These are phyloP conservation scores for Epichloe gansuensis DNA, from an alignment of 2,329 filamentous ascomycete species.

Conservation along the genomic window DNA sequence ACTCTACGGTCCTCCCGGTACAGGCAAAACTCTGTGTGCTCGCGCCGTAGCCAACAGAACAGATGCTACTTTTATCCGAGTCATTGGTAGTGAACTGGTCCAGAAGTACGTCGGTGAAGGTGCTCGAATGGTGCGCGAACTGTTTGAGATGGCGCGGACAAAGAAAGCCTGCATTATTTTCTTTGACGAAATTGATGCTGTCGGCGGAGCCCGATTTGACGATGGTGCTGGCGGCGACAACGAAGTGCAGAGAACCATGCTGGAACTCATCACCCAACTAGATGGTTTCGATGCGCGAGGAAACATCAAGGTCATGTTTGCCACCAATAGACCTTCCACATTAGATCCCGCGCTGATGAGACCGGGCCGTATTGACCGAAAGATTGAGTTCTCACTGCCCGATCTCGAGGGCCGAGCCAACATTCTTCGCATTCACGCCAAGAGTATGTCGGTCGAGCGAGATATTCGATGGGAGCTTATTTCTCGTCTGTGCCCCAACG, in stretches of 20 bases:
- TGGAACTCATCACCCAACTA: slow-evolving; percentile 93
- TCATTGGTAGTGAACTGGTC: slow-evolving; percentile 94
- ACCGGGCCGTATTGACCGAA: slow-evolving; percentile 92
- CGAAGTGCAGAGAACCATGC: slow-evolving; percentile 94
- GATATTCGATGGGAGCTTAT: slow-evolving; percentile 99
- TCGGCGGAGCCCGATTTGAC: slow-evolving; percentile 91
- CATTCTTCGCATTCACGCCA: slow-evolving; percentile 95
- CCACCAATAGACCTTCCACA: slow-evolving; percentile 90
- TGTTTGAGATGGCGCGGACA: slow-evolving; percentile 98
- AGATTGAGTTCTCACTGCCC: slow-evolving; percentile 96
- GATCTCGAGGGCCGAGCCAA: slow-evolving; percentile 96
- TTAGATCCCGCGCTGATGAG: slow-evolving; percentile 95
- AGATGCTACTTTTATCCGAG: slow-evolving; percentile 95
- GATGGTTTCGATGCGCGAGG: slow-evolving; percentile 93
- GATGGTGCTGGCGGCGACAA: slow-evolving; percentile 95
- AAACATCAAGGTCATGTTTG: slow-evolving; percentile 99
- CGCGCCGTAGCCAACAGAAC: slow-evolving; percentile 96
- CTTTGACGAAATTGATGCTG: slow-evolving; percentile 88
- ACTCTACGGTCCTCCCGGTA: slow-evolving; percentile 92
- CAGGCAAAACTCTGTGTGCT: slow-evolving; percentile 97
- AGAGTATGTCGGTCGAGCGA: slow-evolving; percentile 98
- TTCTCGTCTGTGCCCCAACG: slow-evolving; percentile 90
- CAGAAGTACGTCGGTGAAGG: slow-evolving; percentile 99
- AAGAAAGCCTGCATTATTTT: slow-evolving; percentile 99
- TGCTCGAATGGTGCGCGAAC: slow-evolving; percentile 93